These are phyloP conservation scores for Volutella citrinella DNA, from an alignment of 2,329 filamentous ascomycete genomes.

Conservation along the genomic window DNA sequence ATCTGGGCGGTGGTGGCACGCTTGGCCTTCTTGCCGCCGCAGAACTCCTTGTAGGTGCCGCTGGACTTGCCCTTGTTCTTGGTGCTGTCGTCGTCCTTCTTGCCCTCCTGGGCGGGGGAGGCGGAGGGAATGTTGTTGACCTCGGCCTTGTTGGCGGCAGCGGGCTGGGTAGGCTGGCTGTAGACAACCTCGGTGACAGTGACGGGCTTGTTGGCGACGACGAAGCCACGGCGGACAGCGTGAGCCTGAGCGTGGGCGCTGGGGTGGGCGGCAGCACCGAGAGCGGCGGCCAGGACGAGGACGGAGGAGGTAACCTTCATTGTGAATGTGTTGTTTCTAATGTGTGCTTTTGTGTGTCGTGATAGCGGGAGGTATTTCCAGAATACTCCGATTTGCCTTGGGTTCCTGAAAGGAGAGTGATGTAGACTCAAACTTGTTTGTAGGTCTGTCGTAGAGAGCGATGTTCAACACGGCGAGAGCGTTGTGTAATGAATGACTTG, in stretches of 20 bases:
- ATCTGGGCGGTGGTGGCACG: constrained; percentile 46
- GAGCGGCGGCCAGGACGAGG: constrained; percentile 37
- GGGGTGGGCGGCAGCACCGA: constrained; percentile 41
- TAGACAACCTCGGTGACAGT: constrained; percentile 19
- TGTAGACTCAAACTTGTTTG: too few species aligned
- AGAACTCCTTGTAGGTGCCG: constrained; percentile 31
- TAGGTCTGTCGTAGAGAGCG: too few species aligned
- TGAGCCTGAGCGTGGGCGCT: constrained; percentile 36
- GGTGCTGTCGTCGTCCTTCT: not conserved
- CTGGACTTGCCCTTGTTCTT: constrained; percentile 7
- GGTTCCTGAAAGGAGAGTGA: constrained; percentile 16
- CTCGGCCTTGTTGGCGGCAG: constrained; percentile 10
- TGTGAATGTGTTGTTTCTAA: constrained; percentile 20
- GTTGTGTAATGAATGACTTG: not conserved
- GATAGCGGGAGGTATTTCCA: constrained; percentile 17
- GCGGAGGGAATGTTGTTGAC: constrained; percentile 6
- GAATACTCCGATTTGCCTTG: constrained; percentile 23
- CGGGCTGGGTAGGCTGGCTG: constrained; percentile 8
- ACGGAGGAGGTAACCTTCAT: constrained; percentile 42
- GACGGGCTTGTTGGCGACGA: constrained; percentile 33
- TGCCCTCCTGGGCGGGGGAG: not conserved
- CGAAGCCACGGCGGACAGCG: constrained; percentile 31
- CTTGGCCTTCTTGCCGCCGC: constrained; percentile 37
- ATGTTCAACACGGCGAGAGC: not conserved
- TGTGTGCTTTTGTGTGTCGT: too few species aligned